phyloP scores from a whole-genome alignment of 1,284 basidiomycete species.

The Leucoagaricus sp. region DNA sequence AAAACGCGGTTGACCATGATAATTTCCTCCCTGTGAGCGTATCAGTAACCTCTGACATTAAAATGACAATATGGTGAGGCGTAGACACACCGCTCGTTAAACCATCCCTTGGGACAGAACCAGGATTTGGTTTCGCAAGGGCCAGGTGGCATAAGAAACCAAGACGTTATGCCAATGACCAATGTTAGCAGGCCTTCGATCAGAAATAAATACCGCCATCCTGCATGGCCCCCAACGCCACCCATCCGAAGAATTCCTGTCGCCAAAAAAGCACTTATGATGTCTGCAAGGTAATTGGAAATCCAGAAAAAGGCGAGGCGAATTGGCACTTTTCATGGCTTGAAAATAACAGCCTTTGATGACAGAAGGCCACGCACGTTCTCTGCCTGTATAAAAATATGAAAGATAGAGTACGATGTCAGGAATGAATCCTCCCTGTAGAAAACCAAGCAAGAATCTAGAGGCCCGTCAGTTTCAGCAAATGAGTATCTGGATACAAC shows the following conservation, averaged over 20 bases:
- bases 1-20: slow-evolving; percentile 63
- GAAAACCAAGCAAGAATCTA: slow-evolving; percentile 40
- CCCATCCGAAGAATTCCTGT: slow-evolving; percentile 62
- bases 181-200: slow-evolving; percentile 59
- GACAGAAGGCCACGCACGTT: slow-evolving; percentile 35
- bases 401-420: slow-evolving; percentile 68
- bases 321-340: slow-evolving; percentile 57
- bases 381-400: slow-evolving; percentile 67
- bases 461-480: slow-evolving; percentile 1
- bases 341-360: not conserved
- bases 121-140: slow-evolving; percentile 70
- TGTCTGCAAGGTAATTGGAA: slow-evolving; percentile 54
- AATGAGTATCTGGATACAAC: no score
- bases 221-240: slow-evolving; percentile 52
- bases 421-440: slow-evolving; percentile 56
- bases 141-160: slow-evolving; percentile 66
- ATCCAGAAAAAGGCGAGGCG: slow-evolving; percentile 74
- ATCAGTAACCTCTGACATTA: not conserved
- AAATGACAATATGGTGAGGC: not conserved
- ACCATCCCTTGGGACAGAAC: slow-evolving; percentile 61
- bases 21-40: slow-evolving; percentile 43
- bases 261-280: slow-evolving; percentile 63
- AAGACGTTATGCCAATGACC: slow-evolving; percentile 56
- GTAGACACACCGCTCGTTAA: slow-evolving; percentile 38
- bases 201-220: slow-evolving; percentile 64